Base-by-base conservation (phyloP, 352 stramenopile genomes). In the Phytophthora idaei region DNA sequence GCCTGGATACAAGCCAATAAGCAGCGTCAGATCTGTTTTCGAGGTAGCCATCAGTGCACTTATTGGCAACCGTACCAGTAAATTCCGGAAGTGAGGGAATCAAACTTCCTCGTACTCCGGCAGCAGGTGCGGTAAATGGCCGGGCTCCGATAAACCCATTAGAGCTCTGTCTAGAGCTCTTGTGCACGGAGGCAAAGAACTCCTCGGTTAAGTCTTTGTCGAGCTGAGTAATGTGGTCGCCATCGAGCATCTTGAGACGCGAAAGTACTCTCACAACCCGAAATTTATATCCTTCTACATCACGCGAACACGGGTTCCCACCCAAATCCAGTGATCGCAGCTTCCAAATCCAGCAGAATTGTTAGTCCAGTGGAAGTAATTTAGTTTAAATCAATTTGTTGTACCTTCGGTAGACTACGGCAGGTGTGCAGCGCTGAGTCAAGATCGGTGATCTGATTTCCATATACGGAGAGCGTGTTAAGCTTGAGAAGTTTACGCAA, bases 131-230 rank as follows among this genome's bases (percentile, higher is more conserved):
- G 10, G 78, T 86, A 55, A 77, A 77, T 41, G 78, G 76, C 3
- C 78, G 75, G 29, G 71, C 47, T 14, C 65, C 64, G 41, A 67
- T 71, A 39, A 60, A 65, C 8, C 60, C 48, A 51, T 67, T 71
- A 34, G 44, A 73, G 5, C 21, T 54, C 14, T 36, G 42, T 61
- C 37, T 31, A 7, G 57, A 29, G 8, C 21, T 41, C 32, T 67
- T 57, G 39, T 58, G 51, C 7, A 60, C 31, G 2, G 56, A 76
- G 32, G 37, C 74, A 8, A 72, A 70, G 57, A 80, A 87, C 36
- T 91, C 83, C n/a, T 93, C 84, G 0, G 82, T 74, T 9, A 93
- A 70, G 7, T 93, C 84, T 48, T 90, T 90, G 49, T 93, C 84
- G 4, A 93, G 71, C 52, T 86, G 78, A 25, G 84, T 91, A 37